These are phyloP conservation scores for Prorocentrum cordatum DNA, from an alignment of 169 alveolate genomes.

Conservation along the genomic window DNA sequence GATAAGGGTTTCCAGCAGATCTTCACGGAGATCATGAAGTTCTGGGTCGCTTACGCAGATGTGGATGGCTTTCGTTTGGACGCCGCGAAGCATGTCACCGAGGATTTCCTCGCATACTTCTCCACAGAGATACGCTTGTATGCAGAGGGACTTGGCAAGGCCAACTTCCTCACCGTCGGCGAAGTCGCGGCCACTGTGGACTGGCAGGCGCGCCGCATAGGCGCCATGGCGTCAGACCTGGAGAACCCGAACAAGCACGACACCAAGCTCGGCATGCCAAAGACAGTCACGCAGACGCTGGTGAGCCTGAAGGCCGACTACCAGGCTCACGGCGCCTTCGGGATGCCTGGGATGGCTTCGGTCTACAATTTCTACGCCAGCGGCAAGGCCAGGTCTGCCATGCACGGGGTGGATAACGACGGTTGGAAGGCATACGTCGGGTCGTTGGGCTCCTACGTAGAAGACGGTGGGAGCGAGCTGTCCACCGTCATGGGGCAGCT, in stretches of 20 bases:
- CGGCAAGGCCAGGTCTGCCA: too few relatives aligned
- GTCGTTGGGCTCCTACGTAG: too few relatives aligned
- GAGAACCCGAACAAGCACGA: not conserved
- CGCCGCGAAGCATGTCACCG: slow-evolving; percentile 26
- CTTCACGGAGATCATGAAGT: slow-evolving; percentile 3
- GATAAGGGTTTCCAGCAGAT: slow-evolving; percentile 2
- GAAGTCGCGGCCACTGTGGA: not conserved
- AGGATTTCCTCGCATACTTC: not conserved
- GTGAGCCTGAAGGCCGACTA: too few relatives aligned
- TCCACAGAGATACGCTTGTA: slow-evolving; percentile 19
- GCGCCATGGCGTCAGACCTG: not conserved
- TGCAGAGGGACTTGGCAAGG: slow-evolving; percentile 29
- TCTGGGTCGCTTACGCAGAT: slow-evolving; percentile 32
- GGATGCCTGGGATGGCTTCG: too few relatives aligned
- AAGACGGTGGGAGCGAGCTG: too few relatives aligned
- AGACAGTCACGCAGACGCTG: too few relatives aligned
- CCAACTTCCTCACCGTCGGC: slow-evolving; percentile 16
- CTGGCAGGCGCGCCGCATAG: not conserved
- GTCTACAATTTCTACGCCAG: too few relatives aligned
- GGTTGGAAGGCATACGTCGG: too few relatives aligned
- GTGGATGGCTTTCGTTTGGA: slow-evolving; percentile 25
- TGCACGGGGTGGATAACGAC: too few relatives aligned
- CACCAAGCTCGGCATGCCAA: too few relatives aligned
- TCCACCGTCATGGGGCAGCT: too few relatives aligned
- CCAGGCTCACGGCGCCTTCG: too few relatives aligned